Base-by-base conservation (phyloP, 75 land plant genomes). In the Picea sitchensis region DNA sequence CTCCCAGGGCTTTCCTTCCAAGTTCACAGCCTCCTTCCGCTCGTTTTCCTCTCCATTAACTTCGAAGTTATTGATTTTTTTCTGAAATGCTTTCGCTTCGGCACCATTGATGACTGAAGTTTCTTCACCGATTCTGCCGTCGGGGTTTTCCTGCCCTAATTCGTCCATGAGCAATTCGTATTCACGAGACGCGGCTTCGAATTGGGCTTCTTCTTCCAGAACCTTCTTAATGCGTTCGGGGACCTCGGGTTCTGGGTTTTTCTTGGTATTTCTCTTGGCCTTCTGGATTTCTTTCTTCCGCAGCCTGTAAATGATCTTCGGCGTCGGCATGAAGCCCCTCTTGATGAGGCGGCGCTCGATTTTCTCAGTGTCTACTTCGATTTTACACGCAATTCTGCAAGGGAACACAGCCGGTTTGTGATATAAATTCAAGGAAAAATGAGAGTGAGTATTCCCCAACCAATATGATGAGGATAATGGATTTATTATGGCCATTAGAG, bases 1-100 rank as follows among this genome's bases (percentile, higher is more conserved):
- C 89, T 90, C 87, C 92, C 89, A 90, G 8, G 87, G 89, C 81
- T 65, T 86, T 51, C 91, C 91, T 47, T 75, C 54, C 65, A 83
- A 47, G n/a, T 21, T 64, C 82, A 59, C 69, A 23, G 41, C 58
- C 77, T 21, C 31, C 76, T 20, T 23, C 59, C 12, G 34, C 61
- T 13, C 61, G 2, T 51, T 58, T 32, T 32, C 38, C 4, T 31
- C 41, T 31, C 26, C 12, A 4, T 64, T 14, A 26, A 23, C 31
- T 26, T 65, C 38, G 17, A 32, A 12, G 36, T 36, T 38, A 67
- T 5, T 34, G 41, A 15, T 18, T 0, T 34, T 67, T 18, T 67
- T 32, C 71, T 34, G 44, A 51, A 11, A 51, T 67, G 34, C 71
- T 67, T 67, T 38, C 14, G 1, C 14, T 0, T 32, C 4, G 41